phyloP scores from a whole-genome alignment of 225 moss, liverwort and hornwort genomes.

The Marchantia paleacea region DNA sequence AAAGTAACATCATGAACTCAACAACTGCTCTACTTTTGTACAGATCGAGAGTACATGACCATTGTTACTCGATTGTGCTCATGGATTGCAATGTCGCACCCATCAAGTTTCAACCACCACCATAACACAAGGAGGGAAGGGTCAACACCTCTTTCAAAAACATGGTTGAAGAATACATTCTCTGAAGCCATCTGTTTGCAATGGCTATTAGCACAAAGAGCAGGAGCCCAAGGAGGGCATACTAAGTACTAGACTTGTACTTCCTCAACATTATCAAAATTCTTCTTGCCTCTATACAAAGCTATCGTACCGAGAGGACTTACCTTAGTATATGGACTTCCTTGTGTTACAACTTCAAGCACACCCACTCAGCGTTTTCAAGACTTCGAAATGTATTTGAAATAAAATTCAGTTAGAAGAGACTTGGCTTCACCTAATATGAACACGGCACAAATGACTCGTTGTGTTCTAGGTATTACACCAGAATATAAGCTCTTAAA shows the following conservation, averaged over 20 bases:
- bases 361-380: neutral
- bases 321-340: neutral
- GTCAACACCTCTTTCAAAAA: too few species aligned
- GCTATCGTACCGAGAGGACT: neutral
- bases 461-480: conserved; percentile 47
- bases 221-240: neutral
- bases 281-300: neutral
- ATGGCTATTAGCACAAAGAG: neutral
- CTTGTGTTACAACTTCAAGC: neutral
- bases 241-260: neutral
- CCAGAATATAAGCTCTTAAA: conserved; percentile 41
- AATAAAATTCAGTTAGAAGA: conserved; percentile 44
- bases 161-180: too few species aligned
- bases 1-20: too few species aligned
- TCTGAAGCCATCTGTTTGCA: too few species aligned
- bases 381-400: conserved; percentile 22
- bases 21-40: too few species aligned
- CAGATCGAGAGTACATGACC: too few species aligned
- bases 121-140: too few species aligned
- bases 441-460: conserved; percentile 51
- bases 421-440: conserved; percentile 51
- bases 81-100: too few species aligned
- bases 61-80: too few species aligned
- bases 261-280: neutral
- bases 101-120: too few species aligned